These are phyloP conservation scores for Luffa acutangula DNA, from an alignment of 306 rosid species.

Conservation along the genomic window DNA sequence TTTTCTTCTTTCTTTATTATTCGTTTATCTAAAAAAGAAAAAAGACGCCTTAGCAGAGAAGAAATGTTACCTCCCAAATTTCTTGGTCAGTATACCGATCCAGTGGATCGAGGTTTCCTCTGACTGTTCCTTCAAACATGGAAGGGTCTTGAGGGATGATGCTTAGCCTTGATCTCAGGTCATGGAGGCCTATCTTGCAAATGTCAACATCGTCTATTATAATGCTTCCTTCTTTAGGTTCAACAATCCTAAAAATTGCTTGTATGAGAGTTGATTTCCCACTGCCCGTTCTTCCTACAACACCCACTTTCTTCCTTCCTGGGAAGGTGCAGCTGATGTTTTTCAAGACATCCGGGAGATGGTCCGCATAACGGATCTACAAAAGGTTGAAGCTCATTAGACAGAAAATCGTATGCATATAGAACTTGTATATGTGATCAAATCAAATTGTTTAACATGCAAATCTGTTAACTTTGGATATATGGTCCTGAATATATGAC, in stretches of 20 bases:
- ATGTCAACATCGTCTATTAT: conserved; percentile 65
- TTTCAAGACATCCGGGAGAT: conserved; percentile 73
- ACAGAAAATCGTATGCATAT: neutral
- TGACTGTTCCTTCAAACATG: conserved; percentile 85
- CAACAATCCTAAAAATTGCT: conserved; percentile 81
- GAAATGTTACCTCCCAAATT: conserved; percentile 67
- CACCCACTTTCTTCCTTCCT: conserved; percentile 78
- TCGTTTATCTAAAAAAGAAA: neutral
- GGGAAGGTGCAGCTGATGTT: conserved; percentile 81
- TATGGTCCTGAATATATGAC: neutral
- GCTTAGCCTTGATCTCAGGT: conserved; percentile 80
- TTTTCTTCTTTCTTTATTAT: neutral
- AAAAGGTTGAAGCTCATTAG: neutral
- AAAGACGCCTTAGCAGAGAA: neutral
- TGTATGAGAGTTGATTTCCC: conserved; percentile 96
- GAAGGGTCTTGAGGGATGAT: conserved; percentile 92
- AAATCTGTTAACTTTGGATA: neutral
- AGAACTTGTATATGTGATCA: neutral
- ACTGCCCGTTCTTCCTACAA: conserved; percentile 93
- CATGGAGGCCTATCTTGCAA: conserved; percentile 80
- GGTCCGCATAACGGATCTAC: conserved; percentile 91
- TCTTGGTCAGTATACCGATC: conserved; percentile 48
- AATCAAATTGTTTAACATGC: neutral
- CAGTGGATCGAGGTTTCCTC: conserved; percentile 81
- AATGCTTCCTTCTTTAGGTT: conserved; percentile 82